Conservation (phyloP, 345 rosid species). For the Orychophragmus violaceus region DNA sequence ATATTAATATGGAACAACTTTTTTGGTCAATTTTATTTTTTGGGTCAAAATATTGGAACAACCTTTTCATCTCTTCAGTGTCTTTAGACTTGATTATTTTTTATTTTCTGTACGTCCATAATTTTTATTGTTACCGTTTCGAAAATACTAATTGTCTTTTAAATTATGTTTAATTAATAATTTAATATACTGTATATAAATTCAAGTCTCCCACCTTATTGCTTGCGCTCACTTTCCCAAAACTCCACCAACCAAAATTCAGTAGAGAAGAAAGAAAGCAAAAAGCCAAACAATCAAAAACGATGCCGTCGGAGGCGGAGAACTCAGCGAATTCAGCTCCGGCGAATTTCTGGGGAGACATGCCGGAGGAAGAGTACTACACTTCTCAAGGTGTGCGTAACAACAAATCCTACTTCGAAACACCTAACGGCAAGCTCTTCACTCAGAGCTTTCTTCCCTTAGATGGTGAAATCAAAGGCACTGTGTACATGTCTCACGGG, state of each 20-base stretch:
- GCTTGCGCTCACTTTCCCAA: neutral
- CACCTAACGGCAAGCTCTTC: constrained; percentile 78
- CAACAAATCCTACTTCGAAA: constrained; percentile 67
- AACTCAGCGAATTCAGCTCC: constrained; percentile 22
- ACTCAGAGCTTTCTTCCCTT: constrained; percentile 78
- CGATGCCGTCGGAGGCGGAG: constrained; percentile 28
- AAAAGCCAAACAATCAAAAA: neutral
- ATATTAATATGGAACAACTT: too few species aligned
- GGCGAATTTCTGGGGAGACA: constrained; percentile 72
- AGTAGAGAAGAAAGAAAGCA: neutral
- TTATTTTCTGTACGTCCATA: too few species aligned
- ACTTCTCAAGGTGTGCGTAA: constrained; percentile 79
- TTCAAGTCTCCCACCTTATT: too few species aligned
- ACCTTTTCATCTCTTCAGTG: too few species aligned
- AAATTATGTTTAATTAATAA: too few species aligned
- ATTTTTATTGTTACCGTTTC: too few species aligned
- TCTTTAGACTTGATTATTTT: too few species aligned
- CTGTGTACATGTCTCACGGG: constrained; percentile 85
- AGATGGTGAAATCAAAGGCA: constrained; percentile 59
- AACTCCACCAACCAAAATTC: neutral
- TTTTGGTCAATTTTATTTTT: too few species aligned
- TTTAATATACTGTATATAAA: too few species aligned
- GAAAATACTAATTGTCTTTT: too few species aligned
- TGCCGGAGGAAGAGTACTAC: constrained; percentile 87
- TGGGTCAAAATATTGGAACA: too few species aligned